These are phyloP conservation scores for Gynochthodes officinalis DNA, from an alignment of 257 asterid genomes.

Conservation along the genomic window DNA sequence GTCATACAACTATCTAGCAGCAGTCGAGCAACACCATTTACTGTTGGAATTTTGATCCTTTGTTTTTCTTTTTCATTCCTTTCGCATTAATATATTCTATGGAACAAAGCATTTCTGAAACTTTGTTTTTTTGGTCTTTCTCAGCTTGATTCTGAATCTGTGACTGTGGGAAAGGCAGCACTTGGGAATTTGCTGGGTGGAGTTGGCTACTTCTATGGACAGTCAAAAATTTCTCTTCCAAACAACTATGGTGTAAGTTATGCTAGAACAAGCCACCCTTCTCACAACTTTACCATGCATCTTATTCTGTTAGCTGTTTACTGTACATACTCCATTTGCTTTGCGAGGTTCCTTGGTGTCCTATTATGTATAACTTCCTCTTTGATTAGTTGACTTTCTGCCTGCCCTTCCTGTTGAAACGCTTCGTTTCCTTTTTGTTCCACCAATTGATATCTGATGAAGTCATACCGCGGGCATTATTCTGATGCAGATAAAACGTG, in stretches of 20 bases:
- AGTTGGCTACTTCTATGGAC: conserved; percentile 92
- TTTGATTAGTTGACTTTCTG: not conserved
- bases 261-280: not conserved
- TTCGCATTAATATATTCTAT: not conserved
- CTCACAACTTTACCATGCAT: not conserved
- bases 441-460: conserved; percentile 32
- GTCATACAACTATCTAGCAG: not conserved
- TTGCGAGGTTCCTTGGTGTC: not conserved
- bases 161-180: conserved; percentile 74
- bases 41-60: not conserved
- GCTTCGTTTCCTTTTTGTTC: not conserved
- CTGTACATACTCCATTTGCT: not conserved
- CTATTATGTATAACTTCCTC: not conserved
- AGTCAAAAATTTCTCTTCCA: conserved; percentile 79
- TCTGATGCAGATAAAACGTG: conserved; percentile 60
- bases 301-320: not conserved
- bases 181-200: conserved; percentile 94
- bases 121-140: conserved; percentile 32
- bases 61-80: not conserved
- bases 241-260: conserved; percentile 56
- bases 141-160: conserved; percentile 69
- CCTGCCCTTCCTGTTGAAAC: not conserved
- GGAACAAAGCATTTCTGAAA: conserved; percentile 8
- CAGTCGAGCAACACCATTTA: not conserved
- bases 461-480: conserved; percentile 38